phyloP scores from a whole-genome alignment of 495 filamentous ascomycete species.

The Aspergillus ellipticus region DNA sequence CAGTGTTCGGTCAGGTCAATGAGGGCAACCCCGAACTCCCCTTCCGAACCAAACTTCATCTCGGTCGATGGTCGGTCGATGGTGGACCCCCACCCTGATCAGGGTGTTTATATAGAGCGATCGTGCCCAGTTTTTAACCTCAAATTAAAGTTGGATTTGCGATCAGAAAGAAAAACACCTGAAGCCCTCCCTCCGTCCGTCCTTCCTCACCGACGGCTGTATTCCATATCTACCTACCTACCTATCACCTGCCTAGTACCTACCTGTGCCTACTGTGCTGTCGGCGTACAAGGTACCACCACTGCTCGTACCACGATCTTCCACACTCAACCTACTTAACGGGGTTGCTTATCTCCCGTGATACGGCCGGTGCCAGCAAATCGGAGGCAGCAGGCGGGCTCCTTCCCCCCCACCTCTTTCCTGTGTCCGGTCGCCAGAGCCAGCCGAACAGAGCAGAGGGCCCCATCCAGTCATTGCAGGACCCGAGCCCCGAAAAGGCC shows the following conservation, averaged over 20 bases:
- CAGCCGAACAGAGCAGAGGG: neutral
- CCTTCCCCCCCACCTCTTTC: no score
- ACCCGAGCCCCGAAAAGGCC: constrained; percentile 10
- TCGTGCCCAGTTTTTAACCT: neutral
- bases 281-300: no score
- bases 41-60: constrained; percentile 21
- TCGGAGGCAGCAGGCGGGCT: no score
- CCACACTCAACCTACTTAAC: no score
- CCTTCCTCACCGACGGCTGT: neutral
- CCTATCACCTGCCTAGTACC: neutral
- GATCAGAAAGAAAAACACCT: no score
- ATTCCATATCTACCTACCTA: neutral
- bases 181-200: neutral
- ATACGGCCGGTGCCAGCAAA: no score
- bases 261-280: no score
- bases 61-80: constrained; percentile 10
- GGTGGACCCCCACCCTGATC: constrained; percentile 9
- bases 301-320: no score
- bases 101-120: constrained; percentile 10
- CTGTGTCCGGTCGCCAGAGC: neutral
- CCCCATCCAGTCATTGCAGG: no score
- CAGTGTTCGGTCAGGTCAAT: neutral
- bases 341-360: no score
- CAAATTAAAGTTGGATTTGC: neutral
- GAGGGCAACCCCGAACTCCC: constrained; percentile 16